Evolutionary conservation across 768 basidiomycete genomes (phyloP).

Genomic region (Amanita inopinata): DNA sequence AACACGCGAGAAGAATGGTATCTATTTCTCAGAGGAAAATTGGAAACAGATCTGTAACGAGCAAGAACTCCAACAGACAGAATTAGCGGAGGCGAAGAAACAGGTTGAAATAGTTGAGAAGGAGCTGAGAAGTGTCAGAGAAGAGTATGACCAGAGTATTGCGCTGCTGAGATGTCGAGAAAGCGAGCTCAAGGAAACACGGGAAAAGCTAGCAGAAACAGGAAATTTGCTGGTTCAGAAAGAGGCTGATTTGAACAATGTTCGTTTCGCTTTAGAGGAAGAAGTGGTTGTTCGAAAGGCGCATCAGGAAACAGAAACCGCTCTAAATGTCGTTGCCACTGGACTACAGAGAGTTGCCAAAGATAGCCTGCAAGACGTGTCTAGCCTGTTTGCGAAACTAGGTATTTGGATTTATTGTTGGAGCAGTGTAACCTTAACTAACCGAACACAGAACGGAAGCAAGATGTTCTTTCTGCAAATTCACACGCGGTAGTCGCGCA

Average conservation of each 20-base stretch:
- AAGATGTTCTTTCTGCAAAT: constrained; percentile 53
- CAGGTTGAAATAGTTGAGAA: constrained; percentile 78
- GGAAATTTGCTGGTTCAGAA: constrained; percentile 42
- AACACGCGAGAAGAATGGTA: constrained; percentile 92
- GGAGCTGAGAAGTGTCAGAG: constrained; percentile 68
- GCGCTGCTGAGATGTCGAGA: constrained; percentile 65
- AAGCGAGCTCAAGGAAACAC: constrained; percentile 60
- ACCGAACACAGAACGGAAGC: constrained; percentile 56
- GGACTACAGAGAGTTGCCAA: constrained; percentile 54
- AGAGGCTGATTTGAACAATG: constrained; percentile 46
- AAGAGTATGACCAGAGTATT: constrained; percentile 90
- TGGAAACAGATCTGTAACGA: constrained; percentile 78
- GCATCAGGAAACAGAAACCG: constrained; percentile 63
- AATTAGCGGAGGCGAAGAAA: constrained; percentile 74
- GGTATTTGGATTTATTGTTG: constrained; percentile 34
- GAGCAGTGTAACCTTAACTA: constrained; percentile 9
- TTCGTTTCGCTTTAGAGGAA: constrained; percentile 61
- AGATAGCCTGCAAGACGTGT: constrained; percentile 65
- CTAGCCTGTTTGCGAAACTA: constrained; percentile 70
- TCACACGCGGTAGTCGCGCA: constrained; percentile 53
- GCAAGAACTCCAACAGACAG: constrained; percentile 67
- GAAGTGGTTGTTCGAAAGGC: constrained; percentile 72
- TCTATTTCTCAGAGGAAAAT: constrained; percentile 85
- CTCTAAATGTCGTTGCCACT: constrained; percentile 62
- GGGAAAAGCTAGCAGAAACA: constrained; percentile 42